phyloP scores from a whole-genome alignment of 192 early-diverging fungal species.

The Podila clonocystis region DNA sequence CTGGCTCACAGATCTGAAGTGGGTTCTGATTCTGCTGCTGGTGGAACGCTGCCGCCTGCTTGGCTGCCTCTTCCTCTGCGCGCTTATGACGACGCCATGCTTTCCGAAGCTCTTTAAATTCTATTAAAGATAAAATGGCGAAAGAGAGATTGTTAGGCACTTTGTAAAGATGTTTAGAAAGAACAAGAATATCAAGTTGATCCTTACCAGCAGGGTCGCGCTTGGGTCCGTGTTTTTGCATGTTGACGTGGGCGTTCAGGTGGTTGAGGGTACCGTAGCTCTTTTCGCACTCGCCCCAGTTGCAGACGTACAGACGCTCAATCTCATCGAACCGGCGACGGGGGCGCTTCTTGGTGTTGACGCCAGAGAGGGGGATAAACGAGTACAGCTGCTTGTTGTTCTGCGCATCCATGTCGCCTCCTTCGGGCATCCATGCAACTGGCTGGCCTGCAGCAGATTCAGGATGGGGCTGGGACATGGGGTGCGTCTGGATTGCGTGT shows the following conservation, averaged over 20 bases:
- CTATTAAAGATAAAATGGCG: conserved; percentile 28
- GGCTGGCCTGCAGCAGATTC: neutral
- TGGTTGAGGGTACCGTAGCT: conserved; percentile 75
- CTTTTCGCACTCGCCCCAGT: conserved; percentile 64
- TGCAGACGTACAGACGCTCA: conserved; percentile 71
- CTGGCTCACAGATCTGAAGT: conserved; percentile 36
- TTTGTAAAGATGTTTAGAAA: neutral
- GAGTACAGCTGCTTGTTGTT: conserved; percentile 57
- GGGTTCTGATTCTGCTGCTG: conserved; percentile 23
- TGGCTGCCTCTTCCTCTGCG: conserved; percentile 56
- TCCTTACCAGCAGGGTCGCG: conserved; percentile 58
- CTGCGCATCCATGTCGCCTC: conserved; percentile 12
- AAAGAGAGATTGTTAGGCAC: neutral
- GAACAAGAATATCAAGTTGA: neutral
- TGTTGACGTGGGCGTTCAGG: conserved; percentile 72
- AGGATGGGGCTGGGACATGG: neutral
- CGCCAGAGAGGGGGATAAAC: conserved; percentile 65
- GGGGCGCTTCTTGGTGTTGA: conserved; percentile 66
- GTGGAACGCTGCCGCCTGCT: conserved; percentile 39
- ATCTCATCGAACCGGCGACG: conserved; percentile 72
- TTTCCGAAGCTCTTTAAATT: conserved; percentile 70
- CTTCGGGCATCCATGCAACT: conserved; percentile 27
- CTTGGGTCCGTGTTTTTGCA: conserved; percentile 74
- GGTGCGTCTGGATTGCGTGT: neutral
- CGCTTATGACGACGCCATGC: conserved; percentile 66